These are phyloP conservation scores for Acanthamoeba healyi DNA, from an alignment of 208 protist genomes.

Conservation along the genomic window DNA sequence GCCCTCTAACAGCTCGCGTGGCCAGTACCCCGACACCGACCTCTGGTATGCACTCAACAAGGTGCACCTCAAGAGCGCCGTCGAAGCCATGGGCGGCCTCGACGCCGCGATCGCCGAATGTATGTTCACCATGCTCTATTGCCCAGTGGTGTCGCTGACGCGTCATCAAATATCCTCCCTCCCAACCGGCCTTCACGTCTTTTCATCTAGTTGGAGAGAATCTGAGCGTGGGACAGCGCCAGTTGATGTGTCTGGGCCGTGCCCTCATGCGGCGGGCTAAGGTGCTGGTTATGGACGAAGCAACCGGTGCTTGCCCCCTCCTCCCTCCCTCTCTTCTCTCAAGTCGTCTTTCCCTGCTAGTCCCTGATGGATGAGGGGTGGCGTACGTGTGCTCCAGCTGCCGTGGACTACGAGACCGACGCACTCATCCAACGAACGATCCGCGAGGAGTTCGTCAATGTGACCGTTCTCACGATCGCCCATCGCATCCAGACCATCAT, in stretches of 20 bases:
- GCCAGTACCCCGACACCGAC: slow-evolving; percentile 80
- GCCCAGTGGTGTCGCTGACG: too few species aligned
- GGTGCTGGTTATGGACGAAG: slow-evolving; percentile 95
- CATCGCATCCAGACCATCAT: slow-evolving; percentile 88
- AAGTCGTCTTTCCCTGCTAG: too few species aligned
- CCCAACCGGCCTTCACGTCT: background rate
- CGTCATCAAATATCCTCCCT: background rate
- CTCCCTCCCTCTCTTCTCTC: background rate
- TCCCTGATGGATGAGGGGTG: too few species aligned
- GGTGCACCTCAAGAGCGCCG: slow-evolving; percentile 80
- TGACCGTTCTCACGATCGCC: slow-evolving; percentile 88
- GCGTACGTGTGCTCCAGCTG: slow-evolving; percentile 47
- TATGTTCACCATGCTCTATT: too few species aligned
- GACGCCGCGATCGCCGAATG: slow-evolving; percentile 77
- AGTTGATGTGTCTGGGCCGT: slow-evolving; percentile 77
- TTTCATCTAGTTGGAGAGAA: slow-evolving; percentile 83
- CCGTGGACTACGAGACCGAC: slow-evolving; percentile 88
- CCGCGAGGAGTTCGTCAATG: slow-evolving; percentile 76
- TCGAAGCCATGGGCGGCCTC: slow-evolving; percentile 70
- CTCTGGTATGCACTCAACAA: slow-evolving; percentile 74
- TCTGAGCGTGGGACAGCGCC: slow-evolving; percentile 77
- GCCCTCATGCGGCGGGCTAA: slow-evolving; percentile 57
- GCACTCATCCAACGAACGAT: slow-evolving; percentile 87
- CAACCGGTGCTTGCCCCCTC: background rate
- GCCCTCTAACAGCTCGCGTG: too few species aligned